Conservation (phyloP, 1,139 yeast species). For the Diutina rugosa region DNA sequence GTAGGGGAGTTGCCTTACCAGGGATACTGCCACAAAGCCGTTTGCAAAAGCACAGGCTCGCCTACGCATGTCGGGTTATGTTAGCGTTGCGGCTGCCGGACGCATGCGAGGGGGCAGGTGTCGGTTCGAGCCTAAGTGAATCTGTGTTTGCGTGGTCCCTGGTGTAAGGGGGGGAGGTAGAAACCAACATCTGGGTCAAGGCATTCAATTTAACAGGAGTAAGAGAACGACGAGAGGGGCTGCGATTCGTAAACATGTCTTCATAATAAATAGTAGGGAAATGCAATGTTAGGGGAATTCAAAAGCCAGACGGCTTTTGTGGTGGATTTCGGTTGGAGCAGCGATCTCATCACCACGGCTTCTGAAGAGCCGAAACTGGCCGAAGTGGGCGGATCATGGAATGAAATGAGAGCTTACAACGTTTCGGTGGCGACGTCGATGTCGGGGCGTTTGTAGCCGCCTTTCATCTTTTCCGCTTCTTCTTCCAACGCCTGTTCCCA, state of each 20-base stretch:
- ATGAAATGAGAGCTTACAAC: background rate
- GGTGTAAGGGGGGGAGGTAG: background rate
- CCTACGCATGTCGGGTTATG: background rate
- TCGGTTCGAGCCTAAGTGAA: background rate
- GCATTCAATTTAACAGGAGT: too few species aligned
- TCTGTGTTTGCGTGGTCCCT: background rate
- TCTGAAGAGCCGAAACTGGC: too few species aligned
- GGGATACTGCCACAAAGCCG: too few species aligned
- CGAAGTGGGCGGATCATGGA: background rate
- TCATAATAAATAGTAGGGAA: too few species aligned
- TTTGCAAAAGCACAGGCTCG: background rate
- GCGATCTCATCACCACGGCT: background rate
- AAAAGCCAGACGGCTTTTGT: too few species aligned
- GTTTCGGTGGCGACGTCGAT: background rate
- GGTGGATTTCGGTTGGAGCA: background rate
- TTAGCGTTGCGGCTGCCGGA: background rate
- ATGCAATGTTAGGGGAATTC: too few species aligned
- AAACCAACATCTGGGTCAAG: too few species aligned
- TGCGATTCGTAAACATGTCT: too few species aligned
- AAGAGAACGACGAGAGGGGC: too few species aligned
- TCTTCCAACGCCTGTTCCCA: background rate
- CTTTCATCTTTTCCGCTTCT: background rate
- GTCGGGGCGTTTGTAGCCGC: background rate
- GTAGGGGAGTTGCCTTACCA: too few species aligned
- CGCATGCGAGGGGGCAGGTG: background rate